Conservation (phyloP, 2,329 filamentous ascomycete genomes). For the Trichoderma atroviride region DNA sequence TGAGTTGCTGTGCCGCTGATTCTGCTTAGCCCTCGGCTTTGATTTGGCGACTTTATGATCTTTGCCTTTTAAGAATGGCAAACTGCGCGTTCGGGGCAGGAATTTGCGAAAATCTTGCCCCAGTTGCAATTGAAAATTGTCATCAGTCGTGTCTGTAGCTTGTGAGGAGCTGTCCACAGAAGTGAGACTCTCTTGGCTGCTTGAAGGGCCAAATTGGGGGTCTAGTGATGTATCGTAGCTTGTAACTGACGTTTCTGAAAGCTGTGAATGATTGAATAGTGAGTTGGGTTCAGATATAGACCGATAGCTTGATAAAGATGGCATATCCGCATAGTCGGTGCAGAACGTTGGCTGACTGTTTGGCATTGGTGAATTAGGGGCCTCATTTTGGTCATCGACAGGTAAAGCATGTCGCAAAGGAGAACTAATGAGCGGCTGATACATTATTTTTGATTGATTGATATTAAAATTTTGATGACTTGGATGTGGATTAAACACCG, state of each 20-base stretch:
- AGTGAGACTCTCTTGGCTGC: background rate
- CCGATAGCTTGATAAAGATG: background rate
- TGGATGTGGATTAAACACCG: slow-evolving; percentile 20
- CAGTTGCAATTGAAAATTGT: background rate
- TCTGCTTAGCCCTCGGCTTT: background rate
- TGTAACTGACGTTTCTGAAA: background rate
- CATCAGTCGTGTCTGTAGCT: background rate
- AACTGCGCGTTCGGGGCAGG: slow-evolving; percentile 38
- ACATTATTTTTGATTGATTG: slow-evolving; percentile 22
- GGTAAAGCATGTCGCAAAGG: slow-evolving; percentile 33
- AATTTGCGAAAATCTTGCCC: slow-evolving; percentile 33
- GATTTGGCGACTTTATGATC: background rate
- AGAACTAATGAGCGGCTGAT: slow-evolving; percentile 35
- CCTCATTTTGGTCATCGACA: background rate
- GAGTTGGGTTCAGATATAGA: slow-evolving; percentile 7
- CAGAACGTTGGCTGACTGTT: background rate
- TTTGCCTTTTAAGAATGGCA: slow-evolving; percentile 33
- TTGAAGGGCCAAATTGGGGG: background rate
- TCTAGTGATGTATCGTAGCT: background rate
- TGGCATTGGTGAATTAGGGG: background rate
- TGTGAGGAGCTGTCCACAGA: background rate
- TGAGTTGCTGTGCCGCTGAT: background rate
- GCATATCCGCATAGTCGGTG: background rate
- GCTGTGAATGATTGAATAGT: background rate
- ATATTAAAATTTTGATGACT: slow-evolving; percentile 35